phyloP scores from a whole-genome alignment of 331 rosid genomes.

The Quercus tomentella region DNA sequence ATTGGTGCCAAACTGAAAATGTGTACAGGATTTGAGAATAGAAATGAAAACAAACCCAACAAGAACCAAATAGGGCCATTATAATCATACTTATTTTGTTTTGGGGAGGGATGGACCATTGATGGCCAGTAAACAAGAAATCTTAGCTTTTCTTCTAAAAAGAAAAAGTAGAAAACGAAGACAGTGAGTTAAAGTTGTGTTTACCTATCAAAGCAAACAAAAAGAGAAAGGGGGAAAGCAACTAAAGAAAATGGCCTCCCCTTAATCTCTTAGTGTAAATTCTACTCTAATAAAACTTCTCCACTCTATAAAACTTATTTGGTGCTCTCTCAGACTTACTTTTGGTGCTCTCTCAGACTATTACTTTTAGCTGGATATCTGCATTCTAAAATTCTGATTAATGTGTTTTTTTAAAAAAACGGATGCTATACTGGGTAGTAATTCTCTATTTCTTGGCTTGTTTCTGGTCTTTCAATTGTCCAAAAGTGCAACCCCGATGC shows the following conservation, averaged over 20 bases:
- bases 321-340: background rate
- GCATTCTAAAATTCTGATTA: background rate
- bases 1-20: too few relatives aligned
- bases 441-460: background rate
- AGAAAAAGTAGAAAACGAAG: background rate
- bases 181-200: background rate
- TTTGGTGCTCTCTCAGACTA: background rate
- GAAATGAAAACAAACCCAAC: too few relatives aligned
- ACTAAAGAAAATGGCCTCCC: background rate
- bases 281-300: background rate
- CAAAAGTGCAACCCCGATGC: slow-evolving; percentile 83
- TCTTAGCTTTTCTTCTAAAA: background rate
- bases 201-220: background rate
- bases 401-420: background rate
- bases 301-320: background rate
- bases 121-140: background rate
- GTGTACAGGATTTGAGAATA: too few relatives aligned
- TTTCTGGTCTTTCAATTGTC: slow-evolving; percentile 72
- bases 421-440: background rate
- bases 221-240: background rate
- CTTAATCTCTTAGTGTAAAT: background rate
- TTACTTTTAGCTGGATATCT: background rate
- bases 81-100: background rate
- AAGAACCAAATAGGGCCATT: too few relatives aligned
- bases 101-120: background rate